Base-by-base conservation (phyloP, 768 basidiomycete genomes). In the Suillus discolor region DNA sequence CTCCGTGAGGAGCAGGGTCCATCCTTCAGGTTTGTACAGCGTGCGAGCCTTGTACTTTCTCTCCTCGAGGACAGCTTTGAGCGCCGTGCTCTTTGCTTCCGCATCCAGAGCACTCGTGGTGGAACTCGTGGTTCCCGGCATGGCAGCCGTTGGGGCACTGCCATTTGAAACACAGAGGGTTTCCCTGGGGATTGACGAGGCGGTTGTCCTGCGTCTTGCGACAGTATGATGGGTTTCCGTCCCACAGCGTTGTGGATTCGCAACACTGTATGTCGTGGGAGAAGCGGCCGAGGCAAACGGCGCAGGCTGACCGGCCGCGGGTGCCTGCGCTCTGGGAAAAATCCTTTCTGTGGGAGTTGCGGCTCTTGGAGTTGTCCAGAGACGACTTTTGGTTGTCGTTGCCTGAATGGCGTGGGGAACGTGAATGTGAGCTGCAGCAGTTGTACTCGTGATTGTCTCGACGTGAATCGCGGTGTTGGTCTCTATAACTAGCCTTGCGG, bases 141-240 rank as follows among this genome's bases (percentile, higher is more conserved):
- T 34, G 34, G 6, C 34, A 34, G n/a, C 79, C 74, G 13, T 25
- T 18, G 0, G 55, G 20, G 0, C 34, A 44, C 47, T 84, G 78
- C 73, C 73, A 84, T 62, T 81, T 68, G 62, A 68, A 64, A 70
- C 82, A 84, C 3, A 83, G 54, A 11, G 64, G 34, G 20, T 41
- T 54, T 1, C 77, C 77, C 4, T 64, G 44, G 0, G 67, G 67
- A 66, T 69, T 71, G 62, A 70, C 28, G 20, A 80, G 70, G 1
- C 65, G 66, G 0, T 72, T 71, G 0, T 66, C 57, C 0, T 66
- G 39, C 23, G 11, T 13, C 13, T 39, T 39, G 11, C 3, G 9
- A 11, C 39, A 13, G 5, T 39, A 39, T 3, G 39, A 11, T 12
- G 39, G 1, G 12, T 2, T 39, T 0, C 70, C 68, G 47, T 78